Evolutionary conservation across 352 stramenopile genomes (phyloP), one percentile per base, ranked within the genome.

Genomic region (Phytopythium litorale): DNA sequence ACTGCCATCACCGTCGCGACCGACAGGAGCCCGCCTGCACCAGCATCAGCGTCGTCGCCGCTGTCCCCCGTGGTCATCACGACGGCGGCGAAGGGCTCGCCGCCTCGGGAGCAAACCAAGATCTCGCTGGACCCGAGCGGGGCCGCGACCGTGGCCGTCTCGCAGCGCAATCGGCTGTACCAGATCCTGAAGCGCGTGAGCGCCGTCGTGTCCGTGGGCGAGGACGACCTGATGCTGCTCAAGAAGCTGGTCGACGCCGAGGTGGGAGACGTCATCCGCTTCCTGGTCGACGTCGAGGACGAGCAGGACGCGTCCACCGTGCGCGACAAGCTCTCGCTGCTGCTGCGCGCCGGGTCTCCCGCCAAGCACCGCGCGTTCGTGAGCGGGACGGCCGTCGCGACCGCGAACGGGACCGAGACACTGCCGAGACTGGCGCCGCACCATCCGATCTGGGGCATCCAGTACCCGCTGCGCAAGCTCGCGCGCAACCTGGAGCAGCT

Each of bases 181-280:
- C 73, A 86, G 53, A 80, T 84, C 48, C 70, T 92, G 35, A 84
- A 88, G 49, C 76, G 71, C 5, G 60, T 92, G 52, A 84, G 70
- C 46, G 62, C 70, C 0, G 53, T 85, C n/a, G 60, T 83, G 12
- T 33, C 61, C 1, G 64, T 92, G 40, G 64, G 66, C 49, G 83
- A 92, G 63, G 76, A 90, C 42, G 73, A 92, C 58, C 67, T 92
- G 5, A 52, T 84, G 28, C 33, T 85, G 8, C 71, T 92, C 0
- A 92, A 92, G 64, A 89, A 87, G 38, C 70, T 90, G 2, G 78
- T 92, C 6, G 83, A 92, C 43, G 73, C 80, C 12, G 80, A 92
- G 55, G 72, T 89, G 11, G 80, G 83, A 32, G 83, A 92, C 32
- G 77, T 92, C 19, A 90, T 92, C 48, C 67, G 68, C 28, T 78